phyloP scores from a whole-genome alignment of 805 yeast species.

The Zygosaccharomyces gambellarensis region DNA sequence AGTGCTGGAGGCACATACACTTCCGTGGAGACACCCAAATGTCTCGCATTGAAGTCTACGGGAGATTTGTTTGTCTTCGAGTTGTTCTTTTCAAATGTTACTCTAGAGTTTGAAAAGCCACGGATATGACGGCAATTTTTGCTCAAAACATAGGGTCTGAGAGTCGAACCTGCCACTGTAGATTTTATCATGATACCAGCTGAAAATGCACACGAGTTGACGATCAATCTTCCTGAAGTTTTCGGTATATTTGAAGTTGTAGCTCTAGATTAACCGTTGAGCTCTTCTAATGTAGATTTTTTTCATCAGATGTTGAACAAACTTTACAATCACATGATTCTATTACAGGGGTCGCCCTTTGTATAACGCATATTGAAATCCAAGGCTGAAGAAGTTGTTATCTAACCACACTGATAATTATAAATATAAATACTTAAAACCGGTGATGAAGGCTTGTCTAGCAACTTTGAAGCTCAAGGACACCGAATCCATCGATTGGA shows the following conservation, averaged over 20 bases:
- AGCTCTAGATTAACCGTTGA: neutral
- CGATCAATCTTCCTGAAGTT: too few relatives aligned
- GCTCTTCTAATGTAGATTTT: neutral
- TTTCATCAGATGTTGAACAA: neutral
- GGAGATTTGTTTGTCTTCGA: constrained; percentile 13
- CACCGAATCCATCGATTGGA: constrained; percentile 32
- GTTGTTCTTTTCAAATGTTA: constrained; percentile 5
- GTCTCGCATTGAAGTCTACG: constrained; percentile 36
- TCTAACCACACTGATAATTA: too few relatives aligned
- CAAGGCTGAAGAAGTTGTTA: too few relatives aligned
- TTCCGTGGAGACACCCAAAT: constrained; percentile 40
- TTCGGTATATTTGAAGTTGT: neutral
- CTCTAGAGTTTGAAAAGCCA: constrained; percentile 5
- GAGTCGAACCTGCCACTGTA: neutral
- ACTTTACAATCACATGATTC: neutral
- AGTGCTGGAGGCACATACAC: constrained; percentile 50
- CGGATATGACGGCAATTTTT: neutral
- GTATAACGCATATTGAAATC: neutral
- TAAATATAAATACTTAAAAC: neutral
- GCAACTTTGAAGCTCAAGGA: constrained; percentile 27
- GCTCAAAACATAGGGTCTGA: neutral
- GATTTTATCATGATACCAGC: neutral
- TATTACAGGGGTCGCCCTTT: neutral
- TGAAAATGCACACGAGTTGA: neutral
- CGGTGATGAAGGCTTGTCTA: constrained; percentile 25